These are phyloP conservation scores for Pulveroboletus sp. DNA, from an alignment of 1,284 basidiomycete genomes.

Conservation along the genomic window DNA sequence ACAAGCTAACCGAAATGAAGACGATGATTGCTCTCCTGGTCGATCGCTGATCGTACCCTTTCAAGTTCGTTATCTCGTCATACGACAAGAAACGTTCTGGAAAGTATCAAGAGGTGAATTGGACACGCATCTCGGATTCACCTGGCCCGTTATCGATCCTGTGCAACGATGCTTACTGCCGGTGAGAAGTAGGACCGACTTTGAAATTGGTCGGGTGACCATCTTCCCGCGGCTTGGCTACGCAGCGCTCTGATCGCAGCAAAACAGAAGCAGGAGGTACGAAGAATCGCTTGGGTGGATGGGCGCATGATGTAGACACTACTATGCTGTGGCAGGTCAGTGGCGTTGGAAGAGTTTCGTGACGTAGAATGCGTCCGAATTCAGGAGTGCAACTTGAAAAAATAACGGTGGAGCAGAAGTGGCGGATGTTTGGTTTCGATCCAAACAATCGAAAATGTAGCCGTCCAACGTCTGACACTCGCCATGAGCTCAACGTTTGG, in stretches of 20 bases:
- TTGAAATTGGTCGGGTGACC: slow-evolving; percentile 5
- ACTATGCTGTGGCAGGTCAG: too few species aligned
- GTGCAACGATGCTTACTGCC: background rate
- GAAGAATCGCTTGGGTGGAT: too few species aligned
- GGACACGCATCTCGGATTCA: background rate
- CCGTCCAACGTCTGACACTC: too few species aligned
- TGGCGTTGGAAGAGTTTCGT: too few species aligned
- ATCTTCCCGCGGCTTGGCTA: background rate
- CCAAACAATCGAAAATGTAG: too few species aligned
- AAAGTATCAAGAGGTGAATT: background rate
- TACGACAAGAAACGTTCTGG: background rate
- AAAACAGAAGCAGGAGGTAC: too few species aligned
- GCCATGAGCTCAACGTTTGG: slow-evolving; percentile 19
- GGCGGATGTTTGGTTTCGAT: slow-evolving; percentile 1
- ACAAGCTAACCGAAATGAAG: slow-evolving; percentile 33
- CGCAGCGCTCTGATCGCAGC: slow-evolving; percentile 11
- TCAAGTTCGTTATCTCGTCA: slow-evolving; percentile 6
- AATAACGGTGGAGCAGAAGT: too few species aligned
- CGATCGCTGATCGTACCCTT: slow-evolving; percentile 30
- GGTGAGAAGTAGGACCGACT: slow-evolving; percentile 9
- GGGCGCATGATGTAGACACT: too few species aligned
- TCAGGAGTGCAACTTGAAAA: too few species aligned
- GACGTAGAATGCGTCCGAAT: too few species aligned
- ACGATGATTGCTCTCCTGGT: slow-evolving; percentile 22
- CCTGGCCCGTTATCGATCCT: background rate